These are phyloP conservation scores for Penicillium subrubescens DNA, from an alignment of 495 filamentous ascomycete species.

Conservation along the genomic window DNA sequence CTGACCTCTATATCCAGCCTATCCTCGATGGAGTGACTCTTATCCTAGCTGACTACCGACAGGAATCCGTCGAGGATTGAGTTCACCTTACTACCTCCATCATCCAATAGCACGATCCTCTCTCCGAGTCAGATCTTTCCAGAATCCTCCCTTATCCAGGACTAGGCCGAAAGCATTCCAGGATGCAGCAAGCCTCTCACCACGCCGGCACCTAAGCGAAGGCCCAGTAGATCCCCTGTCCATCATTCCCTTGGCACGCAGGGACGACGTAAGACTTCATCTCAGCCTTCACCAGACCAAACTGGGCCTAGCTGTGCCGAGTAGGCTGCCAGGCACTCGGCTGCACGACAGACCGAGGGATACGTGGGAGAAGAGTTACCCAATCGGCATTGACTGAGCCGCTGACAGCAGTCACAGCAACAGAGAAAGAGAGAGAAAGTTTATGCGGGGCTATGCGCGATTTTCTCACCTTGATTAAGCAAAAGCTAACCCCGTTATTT, in stretches of 20 bases:
- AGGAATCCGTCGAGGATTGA: neutral
- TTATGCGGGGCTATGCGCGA: constrained; percentile 18
- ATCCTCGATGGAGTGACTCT: neutral
- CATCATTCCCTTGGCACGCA: constrained; percentile 9
- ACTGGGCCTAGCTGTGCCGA: neutral
- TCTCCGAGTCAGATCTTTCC: constrained; percentile 9
- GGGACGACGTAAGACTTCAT: constrained; percentile 10
- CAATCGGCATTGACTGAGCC: neutral
- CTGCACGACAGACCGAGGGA: constrained; percentile 5
- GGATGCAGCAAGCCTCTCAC: constrained; percentile 5
- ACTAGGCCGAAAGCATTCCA: neutral
- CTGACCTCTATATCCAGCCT: constrained; percentile 5
- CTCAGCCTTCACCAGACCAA: neutral
- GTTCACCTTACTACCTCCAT: neutral
- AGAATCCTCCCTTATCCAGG: constrained; percentile 6
- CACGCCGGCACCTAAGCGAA: constrained; percentile 16
- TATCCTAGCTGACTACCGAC: neutral
- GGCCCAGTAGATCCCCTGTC: constrained; percentile 13
- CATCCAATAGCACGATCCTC: constrained; percentile 3
- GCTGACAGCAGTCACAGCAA: neutral
- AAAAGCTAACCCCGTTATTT: neutral
- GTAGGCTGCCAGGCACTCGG: constrained; percentile 3
- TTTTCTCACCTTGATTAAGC: constrained; percentile 18
- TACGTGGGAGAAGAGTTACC: neutral
- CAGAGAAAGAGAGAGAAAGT: neutral